These are phyloP conservation scores for Xylaria multiplex DNA, from an alignment of 2,329 filamentous ascomycete genomes.

Conservation along the genomic window DNA sequence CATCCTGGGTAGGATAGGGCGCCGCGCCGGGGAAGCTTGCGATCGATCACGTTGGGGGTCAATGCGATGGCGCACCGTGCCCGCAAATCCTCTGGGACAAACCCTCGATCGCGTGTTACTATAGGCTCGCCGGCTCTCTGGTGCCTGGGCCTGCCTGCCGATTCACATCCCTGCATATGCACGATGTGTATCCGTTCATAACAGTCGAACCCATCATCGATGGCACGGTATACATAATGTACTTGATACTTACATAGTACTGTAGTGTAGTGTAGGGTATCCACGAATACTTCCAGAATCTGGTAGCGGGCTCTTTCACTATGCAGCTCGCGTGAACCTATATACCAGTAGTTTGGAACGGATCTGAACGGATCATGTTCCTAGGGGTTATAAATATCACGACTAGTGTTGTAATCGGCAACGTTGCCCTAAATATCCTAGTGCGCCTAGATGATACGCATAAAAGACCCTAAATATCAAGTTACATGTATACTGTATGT, in stretches of 20 bases:
- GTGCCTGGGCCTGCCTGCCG: constrained; percentile 29
- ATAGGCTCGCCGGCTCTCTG: constrained; percentile 24
- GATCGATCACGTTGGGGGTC: constrained; percentile 32
- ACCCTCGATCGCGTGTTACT: constrained; percentile 16
- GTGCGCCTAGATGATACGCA: neutral
- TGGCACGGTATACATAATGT: constrained; percentile 11
- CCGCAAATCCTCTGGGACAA: constrained; percentile 1
- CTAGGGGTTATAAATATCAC: neutral
- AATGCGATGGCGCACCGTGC: constrained; percentile 27
- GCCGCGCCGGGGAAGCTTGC: constrained; percentile 28
- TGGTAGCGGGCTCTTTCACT: neutral
- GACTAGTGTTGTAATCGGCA: neutral
- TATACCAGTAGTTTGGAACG: neutral
- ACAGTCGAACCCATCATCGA: neutral
- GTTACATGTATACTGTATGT: neutral
- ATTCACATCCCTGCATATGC: constrained; percentile 32
- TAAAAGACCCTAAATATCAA: constrained; percentile 3
- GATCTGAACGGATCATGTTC: neutral
- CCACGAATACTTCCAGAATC: constrained; percentile 1
- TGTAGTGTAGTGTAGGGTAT: too few species aligned
- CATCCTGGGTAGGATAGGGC: constrained; percentile 27
- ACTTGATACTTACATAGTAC: neutral
- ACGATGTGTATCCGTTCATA: constrained; percentile 16
- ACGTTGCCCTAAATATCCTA: neutral
- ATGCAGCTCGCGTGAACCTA: constrained; percentile 1